Evolutionary conservation across 2,329 filamentous ascomycete genomes (phyloP), one percentile per base, ranked within the genome.

Genomic region (Graphiopsis chlorocephala): DNA sequence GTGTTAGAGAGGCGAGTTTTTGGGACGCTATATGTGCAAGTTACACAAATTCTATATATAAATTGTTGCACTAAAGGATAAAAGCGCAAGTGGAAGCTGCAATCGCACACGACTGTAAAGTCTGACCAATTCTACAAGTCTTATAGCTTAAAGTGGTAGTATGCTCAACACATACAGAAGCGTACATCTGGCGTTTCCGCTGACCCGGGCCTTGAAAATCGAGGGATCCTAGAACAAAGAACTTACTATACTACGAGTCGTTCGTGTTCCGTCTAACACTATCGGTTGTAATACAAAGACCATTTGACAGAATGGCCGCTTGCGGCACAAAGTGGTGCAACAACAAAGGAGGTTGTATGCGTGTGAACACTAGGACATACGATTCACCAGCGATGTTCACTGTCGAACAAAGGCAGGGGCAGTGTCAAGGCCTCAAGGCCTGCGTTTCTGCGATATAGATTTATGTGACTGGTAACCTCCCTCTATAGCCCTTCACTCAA

Each of bases 361-460:
- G 11, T 10, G 42, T 38, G 33, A 23, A 42, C 38, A 26, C 31
- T 28, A n/a, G 26, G 6, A 23, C 31, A 42, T 33, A 38, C 33
- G 14, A 20, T 58, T 42, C 14, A 28, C 26, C 33, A 42, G 20
- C 33, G 20, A 23, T 33, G 28, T 58, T 45, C 17, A 48, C 33
- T 20, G 57, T 59, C 35, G 26, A 59, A 59, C 26, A 59, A 59
- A 59, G 57, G 25, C 23, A 48, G 38, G 23, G 26, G 35, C 38
- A 47, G 38, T 11, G 15, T 59, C 38, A 31, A 47, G 3, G 12
- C 17, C 35, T 23, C 8, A 48, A 47, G 17, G 25, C 25, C n/a
- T 45, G 25, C 23, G 15, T 20, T 17, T 14, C n/a, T 59, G 10
- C 23, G 38, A 29, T 33, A 15, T 23, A 59, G 20, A n/a, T 28